These are phyloP conservation scores for Talaromyces stipitatus DNA, from an alignment of 495 filamentous ascomycete genomes.

Conservation along the genomic window DNA sequence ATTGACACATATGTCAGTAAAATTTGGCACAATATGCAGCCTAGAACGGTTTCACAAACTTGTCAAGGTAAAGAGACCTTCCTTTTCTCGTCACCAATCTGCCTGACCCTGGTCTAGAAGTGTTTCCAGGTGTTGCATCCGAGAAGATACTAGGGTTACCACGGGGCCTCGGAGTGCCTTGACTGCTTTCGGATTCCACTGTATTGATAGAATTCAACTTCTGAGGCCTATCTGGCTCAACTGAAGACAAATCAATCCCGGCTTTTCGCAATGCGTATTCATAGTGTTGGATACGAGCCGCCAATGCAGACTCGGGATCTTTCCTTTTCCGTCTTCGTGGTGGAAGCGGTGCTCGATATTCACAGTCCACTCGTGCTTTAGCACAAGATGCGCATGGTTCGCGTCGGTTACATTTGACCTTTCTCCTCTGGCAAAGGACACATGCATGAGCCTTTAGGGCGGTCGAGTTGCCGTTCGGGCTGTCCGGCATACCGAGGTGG, in stretches of 20 bases:
- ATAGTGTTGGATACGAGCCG: conserved; percentile 46
- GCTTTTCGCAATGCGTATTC: conserved; percentile 44
- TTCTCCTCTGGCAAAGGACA: conserved; percentile 52
- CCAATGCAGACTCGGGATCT: conserved; percentile 45
- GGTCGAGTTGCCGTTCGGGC: background rate
- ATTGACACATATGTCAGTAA: conserved; percentile 7
- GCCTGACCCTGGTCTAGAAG: conserved; percentile 12
- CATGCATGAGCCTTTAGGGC: conserved; percentile 38
- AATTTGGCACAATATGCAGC: background rate
- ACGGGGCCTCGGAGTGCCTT: background rate
- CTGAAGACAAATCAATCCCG: conserved; percentile 32
- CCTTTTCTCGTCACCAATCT: conserved; percentile 29
- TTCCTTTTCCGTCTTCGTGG: conserved; percentile 49
- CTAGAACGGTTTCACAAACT: conserved; percentile 14
- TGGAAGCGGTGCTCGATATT: conserved; percentile 45
- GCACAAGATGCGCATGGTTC: conserved; percentile 55
- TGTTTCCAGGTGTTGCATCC: conserved; percentile 2
- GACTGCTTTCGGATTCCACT: background rate
- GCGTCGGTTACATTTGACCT: conserved; percentile 54
- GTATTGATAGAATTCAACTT: background rate
- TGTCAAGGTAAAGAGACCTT: conserved; percentile 43
- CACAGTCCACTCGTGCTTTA: conserved; percentile 49
- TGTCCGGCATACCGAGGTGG: background rate
- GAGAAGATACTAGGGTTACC: background rate
- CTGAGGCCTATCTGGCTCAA: conserved; percentile 12